Percentiles rank a stretch among this genome's conserved stretches.
Conservation (phyloP, 257 asterid genomes). For the Coffea canephora region DNA sequence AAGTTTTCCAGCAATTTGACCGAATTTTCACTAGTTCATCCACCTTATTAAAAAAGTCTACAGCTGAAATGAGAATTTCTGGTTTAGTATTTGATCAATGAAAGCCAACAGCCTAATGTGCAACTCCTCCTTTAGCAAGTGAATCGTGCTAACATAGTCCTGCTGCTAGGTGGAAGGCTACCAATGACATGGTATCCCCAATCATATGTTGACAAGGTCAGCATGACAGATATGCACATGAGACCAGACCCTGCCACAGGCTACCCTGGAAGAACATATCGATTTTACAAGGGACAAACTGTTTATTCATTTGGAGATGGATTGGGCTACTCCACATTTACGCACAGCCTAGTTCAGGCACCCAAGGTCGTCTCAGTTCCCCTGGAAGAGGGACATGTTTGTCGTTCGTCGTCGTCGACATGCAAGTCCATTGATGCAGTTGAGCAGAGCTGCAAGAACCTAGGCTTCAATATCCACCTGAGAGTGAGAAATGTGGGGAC, state of each 20-base stretch:
- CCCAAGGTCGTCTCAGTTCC: conserved; percentile 38
- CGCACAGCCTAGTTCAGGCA: conserved; percentile 42
- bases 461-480: conserved; percentile 35
- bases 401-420: conserved; percentile 25
- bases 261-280: conserved; percentile 71
- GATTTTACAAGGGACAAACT: conserved; percentile 75
- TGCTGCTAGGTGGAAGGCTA: conserved; percentile 58
- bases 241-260: conserved; percentile 64
- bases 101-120: not conserved
- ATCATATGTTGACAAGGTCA: conserved; percentile 48
- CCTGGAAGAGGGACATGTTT: conserved; percentile 42
- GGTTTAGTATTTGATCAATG: not conserved
- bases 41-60: not conserved
- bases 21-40: not conserved
- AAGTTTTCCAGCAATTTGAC: conserved; percentile 8
- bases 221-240: conserved; percentile 86
- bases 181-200: conserved; percentile 99
- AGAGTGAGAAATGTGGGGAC: conserved; percentile 49
- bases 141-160: not conserved
- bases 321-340: conserved; percentile 50
- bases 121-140: not conserved
- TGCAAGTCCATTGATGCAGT: conserved; percentile 42
- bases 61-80: not conserved
- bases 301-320: conserved; percentile 70
- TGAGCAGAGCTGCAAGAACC: conserved; percentile 32